Base-by-base conservation (phyloP, 768 basidiomycete species). In the Lentinula raphanica region DNA sequence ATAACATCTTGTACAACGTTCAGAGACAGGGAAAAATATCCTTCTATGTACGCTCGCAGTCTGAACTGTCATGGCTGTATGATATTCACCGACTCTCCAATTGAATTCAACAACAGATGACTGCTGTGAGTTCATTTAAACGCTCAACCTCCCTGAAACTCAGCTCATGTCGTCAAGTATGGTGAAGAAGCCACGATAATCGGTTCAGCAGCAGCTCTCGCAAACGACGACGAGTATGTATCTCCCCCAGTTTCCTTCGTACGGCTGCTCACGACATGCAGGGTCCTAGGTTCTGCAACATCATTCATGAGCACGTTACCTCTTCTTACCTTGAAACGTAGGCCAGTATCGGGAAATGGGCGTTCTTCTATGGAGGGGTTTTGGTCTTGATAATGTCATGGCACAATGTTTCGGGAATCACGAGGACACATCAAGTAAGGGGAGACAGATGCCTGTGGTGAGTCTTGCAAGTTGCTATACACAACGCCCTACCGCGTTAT, bases 261-360 rank as follows among this genome's bases (percentile, higher is more conserved):
- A 3, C 5, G 13, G 17, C 21, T 17, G 27, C 17, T 27, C 3
- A 0, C 15, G 3, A 12, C 4, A n/a, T 15, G 29, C 59, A 91
- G 89, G 70, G 90, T 94, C 4, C 77, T 94, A 63, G 93, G 91
- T 79, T 58, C 55, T 81, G 70, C 5, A 28, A 21, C n/a, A 13
- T 21, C 21, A 11, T 28, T 21, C 9, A 28, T 6, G n/a, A 49
- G 8, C 15, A 28, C 32, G 32, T 35, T n/a, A n/a, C 21, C 63
- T 60, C 59, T 40, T 3, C 28, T 54, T 51, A 36, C 19, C 23
- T 40, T 57, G 25, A 21, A 38, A 29, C 19, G 9, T 63, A 91
- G 89, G 87, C 49, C 94, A 98, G 78, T 98, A 98, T 66, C 88
- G 92, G 56, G 93, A 92, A 77, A 85, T 92, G 76, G 94, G 92